Evolutionary conservation across 306 rosid species (phyloP).

Genomic region (Fragaria vesca): DNA sequence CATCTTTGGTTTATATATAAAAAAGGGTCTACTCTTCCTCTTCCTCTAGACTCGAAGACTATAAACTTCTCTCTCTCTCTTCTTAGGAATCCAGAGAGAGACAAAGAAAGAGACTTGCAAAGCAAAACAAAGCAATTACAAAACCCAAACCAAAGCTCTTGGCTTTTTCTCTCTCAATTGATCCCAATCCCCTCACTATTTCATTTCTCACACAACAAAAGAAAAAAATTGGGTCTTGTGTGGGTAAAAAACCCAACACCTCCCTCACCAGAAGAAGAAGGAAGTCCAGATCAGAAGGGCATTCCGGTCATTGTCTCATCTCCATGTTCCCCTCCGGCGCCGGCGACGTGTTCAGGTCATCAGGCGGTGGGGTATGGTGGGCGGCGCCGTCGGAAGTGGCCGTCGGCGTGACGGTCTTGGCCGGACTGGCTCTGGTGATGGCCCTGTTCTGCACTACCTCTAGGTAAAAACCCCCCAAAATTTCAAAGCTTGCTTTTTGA

Average conservation of each 20-base stretch:
- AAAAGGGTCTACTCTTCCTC: neutral
- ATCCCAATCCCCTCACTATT: slow-evolving; percentile 6
- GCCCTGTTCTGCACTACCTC: slow-evolving; percentile 61
- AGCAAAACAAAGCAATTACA: slow-evolving; percentile 12
- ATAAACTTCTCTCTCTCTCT: neutral
- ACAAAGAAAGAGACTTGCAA: slow-evolving; percentile 27
- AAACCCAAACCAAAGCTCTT: slow-evolving; percentile 20
- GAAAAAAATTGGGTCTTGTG: slow-evolving; percentile 7
- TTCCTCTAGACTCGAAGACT: neutral
- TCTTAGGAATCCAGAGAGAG: slow-evolving; percentile 24
- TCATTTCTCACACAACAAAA: neutral
- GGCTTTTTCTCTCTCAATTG: slow-evolving; percentile 8
- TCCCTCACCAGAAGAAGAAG: too few species aligned
- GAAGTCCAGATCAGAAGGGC: slow-evolving; percentile 29
- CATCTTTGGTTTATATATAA: slow-evolving; percentile 7
- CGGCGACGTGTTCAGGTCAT: slow-evolving; percentile 40
- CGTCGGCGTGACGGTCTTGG: slow-evolving; percentile 64
- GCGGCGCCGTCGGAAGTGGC: slow-evolving; percentile 40
- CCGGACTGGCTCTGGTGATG: slow-evolving; percentile 59
- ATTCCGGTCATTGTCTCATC: slow-evolving; percentile 31
- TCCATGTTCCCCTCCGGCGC: slow-evolving; percentile 60
- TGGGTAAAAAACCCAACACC: neutral
- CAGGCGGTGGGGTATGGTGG: slow-evolving; percentile 39
- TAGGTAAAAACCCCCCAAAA: slow-evolving; percentile 51
- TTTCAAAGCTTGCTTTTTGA: slow-evolving; percentile 6